phyloP scores from a whole-genome alignment of 768 basidiomycete species.

The Pisolithus microcarpus region DNA sequence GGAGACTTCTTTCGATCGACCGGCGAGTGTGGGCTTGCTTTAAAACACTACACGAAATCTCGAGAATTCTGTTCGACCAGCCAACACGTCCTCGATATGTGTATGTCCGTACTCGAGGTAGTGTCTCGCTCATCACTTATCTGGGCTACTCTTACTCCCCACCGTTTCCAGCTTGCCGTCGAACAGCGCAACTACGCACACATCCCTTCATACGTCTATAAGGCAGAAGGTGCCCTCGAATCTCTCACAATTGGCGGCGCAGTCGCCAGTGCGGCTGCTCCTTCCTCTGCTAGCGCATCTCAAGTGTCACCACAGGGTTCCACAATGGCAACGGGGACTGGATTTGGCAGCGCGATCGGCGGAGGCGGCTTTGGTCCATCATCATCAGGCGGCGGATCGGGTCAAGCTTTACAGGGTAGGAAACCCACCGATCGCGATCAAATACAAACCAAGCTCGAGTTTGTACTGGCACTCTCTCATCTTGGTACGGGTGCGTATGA shows the following conservation, averaged over 20 bases:
- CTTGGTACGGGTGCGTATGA: slow-evolving; percentile 70
- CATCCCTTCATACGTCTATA: slow-evolving; percentile 88
- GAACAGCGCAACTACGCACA: slow-evolving; percentile 84
- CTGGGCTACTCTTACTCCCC: not conserved
- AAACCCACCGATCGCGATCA: slow-evolving; percentile 54
- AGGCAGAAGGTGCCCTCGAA: slow-evolving; percentile 89
- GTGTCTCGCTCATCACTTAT: slow-evolving; percentile 4
- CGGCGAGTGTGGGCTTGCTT: slow-evolving; percentile 63
- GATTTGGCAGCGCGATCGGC: too few relatives aligned
- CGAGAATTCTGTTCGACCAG: slow-evolving; percentile 90
- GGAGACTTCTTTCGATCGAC: slow-evolving; percentile 68
- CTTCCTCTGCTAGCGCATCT: slow-evolving; percentile 11
- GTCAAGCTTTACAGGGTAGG: slow-evolving; percentile 23
- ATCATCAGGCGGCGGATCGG: too few relatives aligned
- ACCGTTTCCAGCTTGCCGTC: slow-evolving; percentile 55
- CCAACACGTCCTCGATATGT: slow-evolving; percentile 92
- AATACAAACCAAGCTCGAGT: slow-evolving; percentile 71
- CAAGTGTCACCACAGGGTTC: not conserved
- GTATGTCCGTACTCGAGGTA: slow-evolving; percentile 75
- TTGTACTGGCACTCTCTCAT: slow-evolving; percentile 71
- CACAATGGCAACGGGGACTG: too few relatives aligned
- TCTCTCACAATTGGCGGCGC: slow-evolving; percentile 30
- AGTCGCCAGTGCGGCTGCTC: slow-evolving; percentile 26
- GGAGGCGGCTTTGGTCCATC: too few relatives aligned
- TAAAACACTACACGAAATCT: slow-evolving; percentile 84